These are phyloP conservation scores for Sarocladium strictum DNA, from an alignment of 2,329 filamentous ascomycete genomes.

Conservation along the genomic window DNA sequence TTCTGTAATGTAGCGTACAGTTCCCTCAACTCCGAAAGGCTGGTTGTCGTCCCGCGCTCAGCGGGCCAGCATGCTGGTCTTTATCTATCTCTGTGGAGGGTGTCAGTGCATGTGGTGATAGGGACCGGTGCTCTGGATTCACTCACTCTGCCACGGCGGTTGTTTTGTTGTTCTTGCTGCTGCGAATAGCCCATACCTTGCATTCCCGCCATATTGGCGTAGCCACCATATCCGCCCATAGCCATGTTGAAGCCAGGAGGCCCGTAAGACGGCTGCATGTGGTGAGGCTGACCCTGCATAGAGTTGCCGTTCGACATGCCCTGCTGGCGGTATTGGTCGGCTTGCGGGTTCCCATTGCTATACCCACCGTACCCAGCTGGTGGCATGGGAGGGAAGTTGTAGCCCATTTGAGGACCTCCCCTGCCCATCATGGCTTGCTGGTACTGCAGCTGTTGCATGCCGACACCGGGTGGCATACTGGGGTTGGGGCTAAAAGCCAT, in stretches of 20 bases:
- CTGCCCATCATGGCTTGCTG: conserved; percentile 54
- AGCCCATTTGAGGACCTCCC: conserved; percentile 47
- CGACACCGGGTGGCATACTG: conserved; percentile 39
- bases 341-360: conserved; percentile 37
- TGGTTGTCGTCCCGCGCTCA: neutral
- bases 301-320: conserved; percentile 45
- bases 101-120: conserved; percentile 18
- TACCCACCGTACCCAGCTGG: conserved; percentile 48
- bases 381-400: conserved; percentile 52
- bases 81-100: conserved; percentile 19
- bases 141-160: conserved; percentile 54
- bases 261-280: conserved; percentile 37
- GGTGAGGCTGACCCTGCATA: conserved; percentile 37
- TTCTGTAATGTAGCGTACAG: neutral
- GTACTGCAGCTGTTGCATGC: conserved; percentile 49
- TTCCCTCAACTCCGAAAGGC: neutral
- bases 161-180: conserved; percentile 52
- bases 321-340: conserved; percentile 52
- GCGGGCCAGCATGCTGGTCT: neutral
- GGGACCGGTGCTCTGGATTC: conserved; percentile 6
- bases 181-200: conserved; percentile 44
- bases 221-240: conserved; percentile 37
- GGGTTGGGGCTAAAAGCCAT: conserved; percentile 45
- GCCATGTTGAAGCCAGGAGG: conserved; percentile 45
- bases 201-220: conserved; percentile 38